Evolutionary conservation across 345 rosid species (phyloP).

Genomic region (Populus davidiana): DNA sequence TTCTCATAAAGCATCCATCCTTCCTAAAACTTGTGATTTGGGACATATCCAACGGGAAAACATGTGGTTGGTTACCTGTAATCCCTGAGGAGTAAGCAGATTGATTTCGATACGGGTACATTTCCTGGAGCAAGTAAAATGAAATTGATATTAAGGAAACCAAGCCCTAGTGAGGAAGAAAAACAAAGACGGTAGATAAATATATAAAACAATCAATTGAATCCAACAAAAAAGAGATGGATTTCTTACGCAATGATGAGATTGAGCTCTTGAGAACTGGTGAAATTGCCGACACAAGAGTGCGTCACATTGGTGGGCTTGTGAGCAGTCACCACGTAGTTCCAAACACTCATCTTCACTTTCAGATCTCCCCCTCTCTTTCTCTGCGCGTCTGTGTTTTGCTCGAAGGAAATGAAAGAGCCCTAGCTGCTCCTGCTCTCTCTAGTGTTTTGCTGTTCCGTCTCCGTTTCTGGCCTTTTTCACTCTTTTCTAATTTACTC

Average conservation of each 20-base stretch:
- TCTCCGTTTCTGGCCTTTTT: no score
- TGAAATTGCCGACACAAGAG: constrained; percentile 96
- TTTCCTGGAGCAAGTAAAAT: constrained; percentile 52
- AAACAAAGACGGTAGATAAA: no score
- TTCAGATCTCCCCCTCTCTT: neutral
- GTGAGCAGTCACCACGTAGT: constrained; percentile 58
- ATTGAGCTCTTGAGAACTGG: constrained; percentile 84
- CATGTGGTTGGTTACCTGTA: constrained; percentile 50
- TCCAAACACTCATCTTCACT: constrained; percentile 44
- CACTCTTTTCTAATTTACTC: no score
- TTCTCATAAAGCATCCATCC: neutral
- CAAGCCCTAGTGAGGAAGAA: neutral
- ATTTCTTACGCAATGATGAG: constrained; percentile 73
- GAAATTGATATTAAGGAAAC: neutral
- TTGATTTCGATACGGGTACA: constrained; percentile 90
- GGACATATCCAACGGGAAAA: neutral
- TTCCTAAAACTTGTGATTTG: neutral
- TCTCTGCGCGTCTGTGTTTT: neutral
- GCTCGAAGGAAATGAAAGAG: neutral
- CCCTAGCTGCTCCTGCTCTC: neutral
- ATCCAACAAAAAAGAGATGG: neutral
- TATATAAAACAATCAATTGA: no score
- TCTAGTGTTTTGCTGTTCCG: no score
- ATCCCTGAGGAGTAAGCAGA: constrained; percentile 71
- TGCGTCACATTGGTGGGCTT: constrained; percentile 87